Base-by-base conservation (phyloP, 139 green algal species). In the Chlamydomonas schloesseri region DNA sequence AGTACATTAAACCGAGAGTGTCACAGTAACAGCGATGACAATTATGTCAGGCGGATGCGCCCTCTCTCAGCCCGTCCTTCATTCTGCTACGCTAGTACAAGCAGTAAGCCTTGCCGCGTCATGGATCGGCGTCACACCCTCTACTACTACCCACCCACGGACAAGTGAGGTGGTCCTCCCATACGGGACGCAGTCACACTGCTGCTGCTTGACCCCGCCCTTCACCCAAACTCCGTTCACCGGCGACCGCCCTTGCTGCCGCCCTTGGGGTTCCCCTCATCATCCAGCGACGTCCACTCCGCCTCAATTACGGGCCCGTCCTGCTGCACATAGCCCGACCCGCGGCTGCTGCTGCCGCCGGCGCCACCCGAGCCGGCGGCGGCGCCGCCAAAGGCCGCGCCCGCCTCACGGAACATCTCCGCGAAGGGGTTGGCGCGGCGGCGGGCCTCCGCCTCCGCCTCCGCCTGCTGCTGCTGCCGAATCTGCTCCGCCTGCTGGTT, bases 281-380 rank as follows among this genome's bases (percentile, higher is more conserved):
- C 70, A 18, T 87, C 70, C 31, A 87, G n/a, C 4, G 81, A 50
- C 36, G 55, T 64, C 69, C 81, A 87, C 69, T 81, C 81, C 42
- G 81, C 81, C 2, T 90, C 87, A 11, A 90, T 88, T 11, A 82
- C 47, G 17, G 81, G 87, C 3, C 81, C 74, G 0, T 64, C 81
- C 79, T 85, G 65, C 53, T 78, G 80, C 34, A 2, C 21, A 28
- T 10, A 64, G 3, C 33, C 8, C 4, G 34, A 6, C 13, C 42
- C 53, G 50, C 31, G 31, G 14, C 33, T 29, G 10, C 17, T 0
- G 46, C 71, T 55, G 55, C 55, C 14, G 53, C 53, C 33, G 9
- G 9, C 33, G 18, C 55, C 42, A 17, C 24, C 36, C 20, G 14
- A n/a, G 42, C 77, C 64, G 42, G 42, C 62, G n/a, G 42, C 47